Conservation (phyloP, 257 asterid species). For the Hygrophila difformis region DNA sequence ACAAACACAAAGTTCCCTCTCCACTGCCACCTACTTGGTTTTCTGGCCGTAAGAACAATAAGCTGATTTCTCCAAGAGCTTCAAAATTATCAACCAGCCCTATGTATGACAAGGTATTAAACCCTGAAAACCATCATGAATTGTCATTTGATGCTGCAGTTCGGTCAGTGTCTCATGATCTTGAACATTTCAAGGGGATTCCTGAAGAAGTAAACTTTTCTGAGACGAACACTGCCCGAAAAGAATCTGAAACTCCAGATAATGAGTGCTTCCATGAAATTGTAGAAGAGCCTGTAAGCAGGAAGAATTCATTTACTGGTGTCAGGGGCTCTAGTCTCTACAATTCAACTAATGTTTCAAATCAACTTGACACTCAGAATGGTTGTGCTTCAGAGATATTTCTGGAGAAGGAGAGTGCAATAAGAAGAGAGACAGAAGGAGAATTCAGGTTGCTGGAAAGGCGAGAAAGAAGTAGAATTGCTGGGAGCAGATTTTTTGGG, state of each 20-base stretch:
- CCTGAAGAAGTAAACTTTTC: constrained; percentile 55
- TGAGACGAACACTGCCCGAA: constrained; percentile 19
- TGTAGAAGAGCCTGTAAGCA: constrained; percentile 50
- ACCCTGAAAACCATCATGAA: constrained; percentile 39
- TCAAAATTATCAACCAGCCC: constrained; percentile 60
- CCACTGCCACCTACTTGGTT: constrained; percentile 91
- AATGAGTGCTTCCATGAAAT: constrained; percentile 40
- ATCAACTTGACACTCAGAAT: constrained; percentile 26
- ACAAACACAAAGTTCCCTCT: constrained; percentile 53
- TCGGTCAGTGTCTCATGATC: constrained; percentile 77
- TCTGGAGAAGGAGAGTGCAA: constrained; percentile 82
- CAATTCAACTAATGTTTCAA: constrained; percentile 19
- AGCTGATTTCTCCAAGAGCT: constrained; percentile 56
- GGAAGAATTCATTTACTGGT: constrained; percentile 23
- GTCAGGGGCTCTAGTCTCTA: constrained; percentile 17
- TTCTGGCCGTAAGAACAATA: constrained; percentile 50
- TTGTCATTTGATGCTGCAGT: constrained; percentile 90
- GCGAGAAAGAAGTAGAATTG: constrained; percentile 72
- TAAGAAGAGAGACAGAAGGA: constrained; percentile 95
- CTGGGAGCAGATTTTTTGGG: constrained; percentile 78
- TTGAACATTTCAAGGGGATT: constrained; percentile 56
- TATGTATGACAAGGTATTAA: constrained; percentile 44
- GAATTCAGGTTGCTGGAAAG: constrained; percentile 84
- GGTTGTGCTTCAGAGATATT: constrained; percentile 39
- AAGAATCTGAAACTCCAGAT: constrained; percentile 26